Evolutionary conservation across 179 eudicot species (phyloP).

Genomic region (Carnegiea gigantea): DNA sequence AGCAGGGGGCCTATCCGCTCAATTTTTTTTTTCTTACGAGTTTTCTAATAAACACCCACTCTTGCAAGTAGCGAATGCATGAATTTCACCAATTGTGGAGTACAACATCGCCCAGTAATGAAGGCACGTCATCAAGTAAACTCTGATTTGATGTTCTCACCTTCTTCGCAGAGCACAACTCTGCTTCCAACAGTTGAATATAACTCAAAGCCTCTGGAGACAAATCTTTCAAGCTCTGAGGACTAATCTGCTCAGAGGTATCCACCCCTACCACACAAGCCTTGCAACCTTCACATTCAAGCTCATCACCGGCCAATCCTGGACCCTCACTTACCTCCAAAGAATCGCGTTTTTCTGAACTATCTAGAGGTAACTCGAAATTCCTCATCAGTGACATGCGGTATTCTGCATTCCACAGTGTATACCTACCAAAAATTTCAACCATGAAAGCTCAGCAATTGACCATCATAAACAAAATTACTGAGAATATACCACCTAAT

Average conservation of each 20-base stretch:
- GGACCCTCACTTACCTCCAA: slow-evolving; percentile 34
- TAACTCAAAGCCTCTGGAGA: slow-evolving; percentile 59
- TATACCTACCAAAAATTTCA: slow-evolving; percentile 49
- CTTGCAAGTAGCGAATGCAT: neutral
- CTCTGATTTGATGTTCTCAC: slow-evolving; percentile 30
- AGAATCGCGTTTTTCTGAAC: slow-evolving; percentile 25
- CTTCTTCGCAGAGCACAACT: slow-evolving; percentile 52
- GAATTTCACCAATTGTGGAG: neutral
- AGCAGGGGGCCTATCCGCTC: neutral
- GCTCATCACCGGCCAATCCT: slow-evolving; percentile 32
- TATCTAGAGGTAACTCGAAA: slow-evolving; percentile 46
- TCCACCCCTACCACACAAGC: slow-evolving; percentile 28
- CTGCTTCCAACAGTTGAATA: slow-evolving; percentile 62
- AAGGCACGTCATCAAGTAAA: neutral
- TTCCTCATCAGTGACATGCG: slow-evolving; percentile 79
- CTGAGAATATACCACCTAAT: neutral
- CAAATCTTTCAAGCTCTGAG: slow-evolving; percentile 44
- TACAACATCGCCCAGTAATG: neutral
- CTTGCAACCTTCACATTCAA: slow-evolving; percentile 29
- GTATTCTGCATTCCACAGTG: slow-evolving; percentile 93
- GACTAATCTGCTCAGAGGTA: slow-evolving; percentile 33
- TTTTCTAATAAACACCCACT: neutral
- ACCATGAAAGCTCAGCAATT: neutral
- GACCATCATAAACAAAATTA: neutral
- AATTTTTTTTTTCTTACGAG: neutral